Evolutionary conservation across 495 filamentous ascomycete species (phyloP).

Genomic region (Rusavskia elegans): DNA sequence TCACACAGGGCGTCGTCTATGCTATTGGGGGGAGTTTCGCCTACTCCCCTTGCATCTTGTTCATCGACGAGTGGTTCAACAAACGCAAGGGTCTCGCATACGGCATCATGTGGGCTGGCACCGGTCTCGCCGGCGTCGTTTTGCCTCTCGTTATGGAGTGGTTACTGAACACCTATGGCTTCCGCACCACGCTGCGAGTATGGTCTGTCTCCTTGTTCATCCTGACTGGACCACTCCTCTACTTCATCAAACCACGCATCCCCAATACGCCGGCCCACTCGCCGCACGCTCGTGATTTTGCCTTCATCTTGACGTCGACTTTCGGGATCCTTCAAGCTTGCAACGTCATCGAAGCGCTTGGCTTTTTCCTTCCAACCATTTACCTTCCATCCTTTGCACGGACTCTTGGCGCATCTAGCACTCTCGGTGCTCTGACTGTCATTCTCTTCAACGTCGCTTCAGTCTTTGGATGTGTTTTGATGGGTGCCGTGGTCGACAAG

Average conservation of each 20-base stretch:
- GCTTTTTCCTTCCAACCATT: conserved; percentile 44
- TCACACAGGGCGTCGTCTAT: conserved; percentile 34
- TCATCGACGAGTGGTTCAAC: conserved; percentile 40
- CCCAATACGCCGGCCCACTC: conserved; percentile 13
- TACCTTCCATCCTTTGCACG: conserved; percentile 43
- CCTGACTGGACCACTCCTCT: conserved; percentile 27
- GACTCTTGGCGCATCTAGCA: conserved; percentile 19
- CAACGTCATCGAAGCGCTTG: conserved; percentile 39
- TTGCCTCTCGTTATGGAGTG: conserved; percentile 33
- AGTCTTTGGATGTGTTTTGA: conserved; percentile 37
- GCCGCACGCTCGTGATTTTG: conserved; percentile 12
- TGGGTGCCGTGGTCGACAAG: conserved; percentile 40
- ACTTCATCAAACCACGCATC: conserved; percentile 29
- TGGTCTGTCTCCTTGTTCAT: conserved; percentile 27
- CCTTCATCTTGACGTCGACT: conserved; percentile 19
- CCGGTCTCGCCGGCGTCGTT: conserved; percentile 24
- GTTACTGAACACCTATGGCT: conserved; percentile 34
- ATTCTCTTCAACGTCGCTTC: conserved; percentile 35
- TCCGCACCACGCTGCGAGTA: conserved; percentile 31
- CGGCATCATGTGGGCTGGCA: conserved; percentile 27
- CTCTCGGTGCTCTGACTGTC: conserved; percentile 27
- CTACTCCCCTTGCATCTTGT: conserved; percentile 30
- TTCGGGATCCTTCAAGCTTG: conserved; percentile 37
- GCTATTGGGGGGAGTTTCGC: conserved; percentile 28
- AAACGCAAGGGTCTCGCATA: conserved; percentile 30